Conservation (phyloP, 148 eudicot species). For the Euryodendron excelsum region DNA sequence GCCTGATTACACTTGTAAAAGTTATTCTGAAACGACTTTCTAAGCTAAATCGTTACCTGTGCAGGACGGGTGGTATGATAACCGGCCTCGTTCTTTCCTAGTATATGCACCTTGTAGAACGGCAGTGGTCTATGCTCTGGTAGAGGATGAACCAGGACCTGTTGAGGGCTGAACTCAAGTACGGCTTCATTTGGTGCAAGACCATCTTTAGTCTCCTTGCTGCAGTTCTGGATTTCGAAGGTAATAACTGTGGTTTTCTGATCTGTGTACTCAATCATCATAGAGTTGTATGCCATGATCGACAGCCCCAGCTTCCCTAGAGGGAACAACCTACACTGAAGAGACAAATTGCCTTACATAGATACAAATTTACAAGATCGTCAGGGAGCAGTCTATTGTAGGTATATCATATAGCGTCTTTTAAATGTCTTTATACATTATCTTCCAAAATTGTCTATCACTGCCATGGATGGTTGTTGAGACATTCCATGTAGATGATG, state of each 20-base stretch:
- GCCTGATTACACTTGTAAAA: neutral
- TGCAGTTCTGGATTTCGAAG: no score
- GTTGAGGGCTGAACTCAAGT: neutral
- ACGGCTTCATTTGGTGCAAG: no score
- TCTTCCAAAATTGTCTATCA: neutral
- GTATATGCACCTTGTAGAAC: constrained; percentile 84
- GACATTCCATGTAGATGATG: neutral
- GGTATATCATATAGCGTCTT: neutral
- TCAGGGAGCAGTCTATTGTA: no score
- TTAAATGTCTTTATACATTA: neutral
- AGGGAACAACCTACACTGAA: neutral
- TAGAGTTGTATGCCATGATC: neutral
- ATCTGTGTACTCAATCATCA: neutral
- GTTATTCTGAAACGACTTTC: neutral
- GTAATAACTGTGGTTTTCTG: neutral
- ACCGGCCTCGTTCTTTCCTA: constrained; percentile 71
- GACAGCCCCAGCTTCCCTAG: neutral
- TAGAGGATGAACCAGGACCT: constrained; percentile 32
- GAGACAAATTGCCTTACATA: neutral
- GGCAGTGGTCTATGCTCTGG: constrained; percentile 74
- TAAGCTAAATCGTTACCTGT: constrained; percentile 4
- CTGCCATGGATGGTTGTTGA: neutral
- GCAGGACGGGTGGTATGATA: constrained; percentile 74
- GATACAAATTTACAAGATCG: no score
- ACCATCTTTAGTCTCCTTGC: no score